A percentile compares a stretch with the other conserved stretches of the same genome.
These are phyloP conservation scores for Chaetoceros muelleri DNA, from an alignment of 108 stramenopile species.

Conservation along the genomic window DNA sequence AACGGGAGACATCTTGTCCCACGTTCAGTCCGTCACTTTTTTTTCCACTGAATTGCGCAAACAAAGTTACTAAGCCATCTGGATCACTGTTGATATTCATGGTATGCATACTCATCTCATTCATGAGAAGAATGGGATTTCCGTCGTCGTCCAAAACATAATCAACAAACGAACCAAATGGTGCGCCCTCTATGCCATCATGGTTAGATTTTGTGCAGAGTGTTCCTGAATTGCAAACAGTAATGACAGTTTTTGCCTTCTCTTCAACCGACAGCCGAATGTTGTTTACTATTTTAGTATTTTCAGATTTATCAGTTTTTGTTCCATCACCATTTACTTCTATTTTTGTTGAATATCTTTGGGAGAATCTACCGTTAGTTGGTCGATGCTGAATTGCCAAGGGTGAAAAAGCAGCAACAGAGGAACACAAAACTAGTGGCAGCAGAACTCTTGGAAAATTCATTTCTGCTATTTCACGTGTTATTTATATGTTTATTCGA, in stretches of 20 bases:
- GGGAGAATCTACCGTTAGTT: neutral
- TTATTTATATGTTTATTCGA: too few species aligned
- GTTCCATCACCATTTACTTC: conserved; percentile 22
- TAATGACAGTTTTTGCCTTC: conserved; percentile 77
- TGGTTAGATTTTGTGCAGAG: conserved; percentile 71
- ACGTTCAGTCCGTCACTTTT: conserved; percentile 5
- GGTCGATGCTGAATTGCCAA: neutral
- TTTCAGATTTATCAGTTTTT: conserved; percentile 7
- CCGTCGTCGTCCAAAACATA: conserved; percentile 92
- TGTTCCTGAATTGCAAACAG: conserved; percentile 78
- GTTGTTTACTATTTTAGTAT: conserved; percentile 18
- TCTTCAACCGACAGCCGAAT: conserved; percentile 76
- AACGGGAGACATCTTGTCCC: conserved; percentile 85
- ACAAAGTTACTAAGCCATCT: conserved; percentile 53
- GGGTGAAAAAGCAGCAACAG: neutral
- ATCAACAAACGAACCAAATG: conserved; percentile 94
- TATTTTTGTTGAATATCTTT: conserved; percentile 16
- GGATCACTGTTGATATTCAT: conserved; percentile 54
- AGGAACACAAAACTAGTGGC: neutral
- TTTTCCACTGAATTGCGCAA: conserved; percentile 53
- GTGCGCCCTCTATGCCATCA: conserved; percentile 76
- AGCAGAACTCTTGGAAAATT: neutral
- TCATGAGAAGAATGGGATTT: conserved; percentile 90
- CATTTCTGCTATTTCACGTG: too few species aligned
- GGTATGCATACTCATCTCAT: conserved; percentile 92